Percentiles rank a stretch among this genome's conserved stretches.
Conservation (phyloP, 495 filamentous ascomycete species). For the Xylaria castorea region DNA sequence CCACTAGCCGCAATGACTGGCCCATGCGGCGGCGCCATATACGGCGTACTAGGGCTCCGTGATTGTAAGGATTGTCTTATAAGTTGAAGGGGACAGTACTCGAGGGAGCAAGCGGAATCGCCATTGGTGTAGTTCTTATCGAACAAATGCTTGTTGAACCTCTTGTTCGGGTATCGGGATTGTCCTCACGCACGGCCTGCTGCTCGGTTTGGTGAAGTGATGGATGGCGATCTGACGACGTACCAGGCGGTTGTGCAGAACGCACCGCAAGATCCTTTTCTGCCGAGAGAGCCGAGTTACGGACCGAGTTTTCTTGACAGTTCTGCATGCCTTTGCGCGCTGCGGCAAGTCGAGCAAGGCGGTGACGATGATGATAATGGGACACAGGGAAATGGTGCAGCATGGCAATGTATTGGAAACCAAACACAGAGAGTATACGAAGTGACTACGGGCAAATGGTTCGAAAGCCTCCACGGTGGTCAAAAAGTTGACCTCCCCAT, state of each 20-base stretch:
- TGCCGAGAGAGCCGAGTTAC: conserved; percentile 31
- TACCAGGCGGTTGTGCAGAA: conserved; percentile 24
- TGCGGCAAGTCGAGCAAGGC: conserved; percentile 29
- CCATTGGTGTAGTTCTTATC: neutral
- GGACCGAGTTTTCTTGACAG: conserved; percentile 51
- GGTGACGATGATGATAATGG: neutral
- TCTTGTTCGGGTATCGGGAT: neutral
- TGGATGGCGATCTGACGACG: conserved; percentile 8
- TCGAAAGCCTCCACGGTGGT: conserved; percentile 33
- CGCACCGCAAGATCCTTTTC: conserved; percentile 43
- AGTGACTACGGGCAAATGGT: conserved; percentile 50
- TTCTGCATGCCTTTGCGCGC: conserved; percentile 46
- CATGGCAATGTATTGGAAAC: conserved; percentile 52
- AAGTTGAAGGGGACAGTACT: neutral
- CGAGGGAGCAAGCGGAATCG: neutral
- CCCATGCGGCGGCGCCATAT: neutral
- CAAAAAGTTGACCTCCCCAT: conserved; percentile 33
- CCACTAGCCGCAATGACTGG: neutral
- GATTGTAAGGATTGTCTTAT: neutral
- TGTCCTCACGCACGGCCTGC: neutral
- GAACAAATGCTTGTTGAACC: neutral
- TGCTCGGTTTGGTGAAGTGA: conserved; percentile 4
- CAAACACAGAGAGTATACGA: conserved; percentile 37
- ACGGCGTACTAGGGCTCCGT: neutral
- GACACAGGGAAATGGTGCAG: neutral